Evolutionary conservation across 2,329 filamentous ascomycete species (phyloP), one percentile per base, ranked within the genome.

Genomic region (Septoria linicola): DNA sequence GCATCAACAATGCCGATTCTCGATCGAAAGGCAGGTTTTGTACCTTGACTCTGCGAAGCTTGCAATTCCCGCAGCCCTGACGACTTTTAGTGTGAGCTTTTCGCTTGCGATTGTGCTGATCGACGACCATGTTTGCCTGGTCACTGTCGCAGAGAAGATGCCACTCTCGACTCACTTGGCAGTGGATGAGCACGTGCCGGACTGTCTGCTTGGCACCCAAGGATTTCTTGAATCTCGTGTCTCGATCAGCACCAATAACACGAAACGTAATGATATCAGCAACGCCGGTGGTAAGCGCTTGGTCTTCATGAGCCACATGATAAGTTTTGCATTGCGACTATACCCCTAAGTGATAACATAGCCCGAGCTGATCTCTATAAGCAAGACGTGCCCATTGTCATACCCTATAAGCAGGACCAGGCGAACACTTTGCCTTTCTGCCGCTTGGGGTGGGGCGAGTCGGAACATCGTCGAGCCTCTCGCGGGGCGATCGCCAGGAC

Each of bases 41-140:
- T 63, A 76, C 77, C 70, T 81, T 81, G 41, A 80, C 72, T 45
- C 75, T 70, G 27, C 78, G 70, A 16, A 80, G 60, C 58, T 81
- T 81, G 63, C 80, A 83, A 57, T 81, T 82, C 2, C 72, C 73
- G 57, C 80, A 82, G 1, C 80, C 79, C 11, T 70, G 67, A 14
- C 76, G 70, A 1, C 78, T 81, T 59, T 82, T 82, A 17, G 68
- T 76, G 57, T 82, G 80, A 14, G 60, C 52, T 32, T 57, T 60
- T 13, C 63, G 59, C 40, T 59, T 59, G 10, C 54, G 36, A 45
- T 48, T 37, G 35, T 41, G 32, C 21, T 43, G 37, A 25, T 49
- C 45, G 10, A 39, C n/a, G 8, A 49, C 37, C 53, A 55, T 55
- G 36, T 19, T 42, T 10, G 43, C 43, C 16, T 41, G 23, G 35